Percentiles rank a stretch among this genome's conserved stretches.
These are phyloP conservation scores for Austroboletus niveus DNA, from an alignment of 1,284 basidiomycete genomes.

Conservation along the genomic window DNA sequence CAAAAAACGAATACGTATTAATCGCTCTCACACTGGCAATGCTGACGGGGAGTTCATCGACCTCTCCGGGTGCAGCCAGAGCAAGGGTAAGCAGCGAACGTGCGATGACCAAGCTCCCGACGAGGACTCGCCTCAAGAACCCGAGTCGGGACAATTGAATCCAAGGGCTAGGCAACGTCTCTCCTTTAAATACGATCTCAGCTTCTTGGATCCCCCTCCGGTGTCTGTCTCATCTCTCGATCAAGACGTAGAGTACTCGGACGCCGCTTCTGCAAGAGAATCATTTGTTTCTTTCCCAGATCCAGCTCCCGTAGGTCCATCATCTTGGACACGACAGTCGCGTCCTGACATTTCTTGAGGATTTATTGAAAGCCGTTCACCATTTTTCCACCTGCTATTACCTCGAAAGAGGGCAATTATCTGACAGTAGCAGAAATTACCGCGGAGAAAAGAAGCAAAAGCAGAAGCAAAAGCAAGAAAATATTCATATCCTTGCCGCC, in stretches of 20 bases:
- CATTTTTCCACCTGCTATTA: constrained; percentile 65
- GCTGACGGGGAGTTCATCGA: constrained; percentile 23
- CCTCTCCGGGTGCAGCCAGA: constrained; percentile 16
- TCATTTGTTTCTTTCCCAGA: constrained; percentile 20
- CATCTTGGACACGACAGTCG: neutral
- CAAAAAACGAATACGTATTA: constrained; percentile 28
- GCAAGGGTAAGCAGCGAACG: constrained; percentile 29
- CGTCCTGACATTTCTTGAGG: constrained; percentile 40
- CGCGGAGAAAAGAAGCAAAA: constrained; percentile 41
- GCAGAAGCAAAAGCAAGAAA: constrained; percentile 9
- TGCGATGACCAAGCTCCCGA: constrained; percentile 5
- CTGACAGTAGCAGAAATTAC: constrained; percentile 47
- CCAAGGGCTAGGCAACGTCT: constrained; percentile 38
- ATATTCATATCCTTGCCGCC: constrained; percentile 24
- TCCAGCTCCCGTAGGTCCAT: constrained; percentile 48
- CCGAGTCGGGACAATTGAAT: constrained; percentile 7
- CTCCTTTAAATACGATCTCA: constrained; percentile 40
- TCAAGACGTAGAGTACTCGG: neutral
- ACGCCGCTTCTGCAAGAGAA: neutral
- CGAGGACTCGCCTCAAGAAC: constrained; percentile 9
- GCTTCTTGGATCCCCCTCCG: constrained; percentile 32
- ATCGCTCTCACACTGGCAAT: constrained; percentile 18
- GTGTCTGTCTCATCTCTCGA: constrained; percentile 10
- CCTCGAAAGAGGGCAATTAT: constrained; percentile 54
- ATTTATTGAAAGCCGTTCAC: constrained; percentile 69